Percentiles rank a stretch among this genome's conserved stretches.
These are phyloP conservation scores for Podospora fimiseda DNA, from an alignment of 495 filamentous ascomycete genomes.

Conservation along the genomic window DNA sequence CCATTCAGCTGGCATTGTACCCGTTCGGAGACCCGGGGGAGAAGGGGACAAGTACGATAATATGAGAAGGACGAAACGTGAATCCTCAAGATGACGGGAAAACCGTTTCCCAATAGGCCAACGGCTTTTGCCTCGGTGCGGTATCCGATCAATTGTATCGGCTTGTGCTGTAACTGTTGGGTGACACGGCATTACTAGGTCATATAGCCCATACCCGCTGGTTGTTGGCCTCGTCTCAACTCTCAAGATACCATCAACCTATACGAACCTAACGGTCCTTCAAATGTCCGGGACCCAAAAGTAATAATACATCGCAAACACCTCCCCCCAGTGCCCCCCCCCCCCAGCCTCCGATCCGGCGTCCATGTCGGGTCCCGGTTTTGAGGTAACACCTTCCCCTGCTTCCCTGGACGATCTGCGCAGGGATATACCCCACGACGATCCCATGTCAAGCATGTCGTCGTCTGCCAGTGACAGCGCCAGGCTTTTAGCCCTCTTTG, in stretches of 20 bases:
- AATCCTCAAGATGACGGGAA: too few species aligned
- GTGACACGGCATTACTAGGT: background rate
- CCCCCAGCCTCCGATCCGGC: slow-evolving; percentile 6
- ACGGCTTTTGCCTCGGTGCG: background rate
- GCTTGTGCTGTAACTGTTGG: background rate
- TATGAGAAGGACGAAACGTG: too few species aligned
- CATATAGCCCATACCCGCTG: too few species aligned
- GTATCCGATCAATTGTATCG: background rate
- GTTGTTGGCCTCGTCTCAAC: too few species aligned
- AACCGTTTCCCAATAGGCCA: too few species aligned
- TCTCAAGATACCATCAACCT: too few species aligned
- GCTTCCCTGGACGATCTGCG: slow-evolving; percentile 20
- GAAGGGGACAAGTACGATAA: too few species aligned
- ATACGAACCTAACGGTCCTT: background rate
- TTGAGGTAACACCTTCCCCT: slow-evolving; percentile 20
- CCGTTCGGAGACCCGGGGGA: background rate
- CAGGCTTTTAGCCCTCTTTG: too few species aligned
- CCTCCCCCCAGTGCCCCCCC: too few species aligned
- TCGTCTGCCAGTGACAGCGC: too few species aligned
- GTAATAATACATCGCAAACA: slow-evolving; percentile 2
- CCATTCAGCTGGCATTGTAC: background rate
- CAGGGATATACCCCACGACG: slow-evolving; percentile 22
- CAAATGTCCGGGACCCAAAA: background rate
- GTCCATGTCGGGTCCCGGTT: slow-evolving; percentile 19
- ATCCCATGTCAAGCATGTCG: slow-evolving; percentile 19